phyloP scores from a whole-genome alignment of 1,284 basidiomycete species.

The Irpex lacteus region DNA sequence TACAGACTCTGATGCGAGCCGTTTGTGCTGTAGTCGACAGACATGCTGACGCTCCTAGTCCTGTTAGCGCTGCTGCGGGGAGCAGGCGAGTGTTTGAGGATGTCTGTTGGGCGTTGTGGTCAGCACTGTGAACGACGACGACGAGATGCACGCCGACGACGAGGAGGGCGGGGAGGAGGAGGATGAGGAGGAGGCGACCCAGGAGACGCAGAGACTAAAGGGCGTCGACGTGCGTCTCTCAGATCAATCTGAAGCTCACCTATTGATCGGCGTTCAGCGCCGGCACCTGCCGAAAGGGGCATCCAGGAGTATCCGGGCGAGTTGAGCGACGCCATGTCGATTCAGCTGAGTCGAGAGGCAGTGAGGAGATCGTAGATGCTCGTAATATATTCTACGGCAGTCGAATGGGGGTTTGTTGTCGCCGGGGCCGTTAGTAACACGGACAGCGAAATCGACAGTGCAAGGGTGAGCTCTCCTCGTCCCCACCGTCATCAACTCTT shows the following conservation, averaged over 20 bases:
- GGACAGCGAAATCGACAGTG: not conserved
- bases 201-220: conserved; percentile 11
- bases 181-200: conserved; percentile 10
- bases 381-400: no score
- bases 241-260: conserved; percentile 31
- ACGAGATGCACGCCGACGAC: conserved; percentile 6
- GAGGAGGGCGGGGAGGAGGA: conserved; percentile 12
- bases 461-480: not conserved
- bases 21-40: conserved; percentile 53
- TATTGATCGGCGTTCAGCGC: conserved; percentile 52
- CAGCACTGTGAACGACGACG: conserved; percentile 9
- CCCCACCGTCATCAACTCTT: conserved; percentile 4
- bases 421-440: not conserved
- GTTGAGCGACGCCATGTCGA: conserved; percentile 26
- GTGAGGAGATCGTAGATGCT: no score
- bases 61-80: conserved; percentile 32
- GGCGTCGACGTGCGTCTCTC: conserved; percentile 5
- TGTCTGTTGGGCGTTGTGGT: conserved; percentile 21
- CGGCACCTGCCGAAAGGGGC: conserved; percentile 34
- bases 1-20: conserved; percentile 46
- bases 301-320: conserved; percentile 24
- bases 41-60: conserved; percentile 36
- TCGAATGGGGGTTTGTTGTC: not conserved
- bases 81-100: conserved; percentile 43
- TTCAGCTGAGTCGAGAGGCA: not conserved